phyloP scores from a whole-genome alignment of 805 yeast genomes.

The Hanseniaspora jakobsenii region DNA sequence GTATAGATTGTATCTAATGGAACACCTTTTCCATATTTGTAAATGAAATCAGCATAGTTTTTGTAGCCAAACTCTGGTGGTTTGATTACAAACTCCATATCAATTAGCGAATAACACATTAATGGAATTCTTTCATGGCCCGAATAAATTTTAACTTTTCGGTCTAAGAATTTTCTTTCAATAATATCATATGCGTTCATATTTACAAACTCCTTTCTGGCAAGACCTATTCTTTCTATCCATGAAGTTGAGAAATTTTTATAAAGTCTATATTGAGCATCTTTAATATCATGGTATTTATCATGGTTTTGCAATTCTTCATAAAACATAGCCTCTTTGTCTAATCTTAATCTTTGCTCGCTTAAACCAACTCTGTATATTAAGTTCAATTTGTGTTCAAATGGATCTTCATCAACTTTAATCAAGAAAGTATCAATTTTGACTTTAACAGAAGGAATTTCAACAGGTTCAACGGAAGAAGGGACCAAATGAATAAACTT shows the following conservation, averaged over 20 bases:
- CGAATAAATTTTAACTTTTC: constrained; percentile 19
- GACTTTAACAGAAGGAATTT: constrained; percentile 35
- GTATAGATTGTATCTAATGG: constrained; percentile 45
- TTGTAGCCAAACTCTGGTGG: constrained; percentile 27
- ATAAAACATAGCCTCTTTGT: constrained; percentile 28
- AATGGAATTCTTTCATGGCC: constrained; percentile 24
- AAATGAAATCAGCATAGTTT: constrained; percentile 28
- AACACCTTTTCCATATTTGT: constrained; percentile 37
- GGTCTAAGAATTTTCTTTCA: constrained; percentile 19
- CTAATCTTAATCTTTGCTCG: constrained; percentile 43
- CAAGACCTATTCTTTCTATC: constrained; percentile 28
- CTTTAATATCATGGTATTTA: background rate
- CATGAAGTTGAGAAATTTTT: constrained; percentile 34
- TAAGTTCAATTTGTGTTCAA: constrained; percentile 48
- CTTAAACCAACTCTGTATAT: constrained; percentile 46
- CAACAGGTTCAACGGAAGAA: constrained; percentile 22
- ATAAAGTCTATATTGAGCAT: constrained; percentile 18
- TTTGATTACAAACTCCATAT: constrained; percentile 21
- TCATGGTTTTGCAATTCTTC: constrained; percentile 15
- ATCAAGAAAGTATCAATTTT: constrained; percentile 34
- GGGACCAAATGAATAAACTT: constrained; percentile 23
- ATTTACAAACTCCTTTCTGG: constrained; percentile 23
- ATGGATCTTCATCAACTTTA: constrained; percentile 51
- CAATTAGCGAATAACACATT: constrained; percentile 21
- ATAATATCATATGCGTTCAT: constrained; percentile 23